Conservation (phyloP, 768 basidiomycete genomes). For the Phanerochaete sordida region DNA sequence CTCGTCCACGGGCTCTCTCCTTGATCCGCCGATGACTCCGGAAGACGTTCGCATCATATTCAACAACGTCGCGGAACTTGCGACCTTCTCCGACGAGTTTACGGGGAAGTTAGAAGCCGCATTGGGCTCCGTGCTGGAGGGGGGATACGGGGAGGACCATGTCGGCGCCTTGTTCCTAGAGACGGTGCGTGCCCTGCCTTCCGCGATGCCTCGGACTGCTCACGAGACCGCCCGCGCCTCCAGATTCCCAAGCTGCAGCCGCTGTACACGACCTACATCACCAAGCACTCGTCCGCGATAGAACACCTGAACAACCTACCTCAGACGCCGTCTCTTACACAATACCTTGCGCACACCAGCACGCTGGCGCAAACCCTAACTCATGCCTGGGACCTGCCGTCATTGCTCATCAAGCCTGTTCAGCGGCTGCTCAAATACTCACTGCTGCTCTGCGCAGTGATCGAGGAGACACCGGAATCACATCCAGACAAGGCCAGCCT, state of each 20-base stretch:
- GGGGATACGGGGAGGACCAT: constrained; percentile 62
- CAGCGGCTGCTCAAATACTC: constrained; percentile 95
- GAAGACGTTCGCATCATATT: constrained; percentile 75
- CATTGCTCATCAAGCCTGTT: constrained; percentile 95
- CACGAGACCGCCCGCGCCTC: background rate
- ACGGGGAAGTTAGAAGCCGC: constrained; percentile 63
- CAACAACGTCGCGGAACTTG: constrained; percentile 72
- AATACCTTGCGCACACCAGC: constrained; percentile 63
- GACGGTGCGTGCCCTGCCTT: constrained; percentile 44
- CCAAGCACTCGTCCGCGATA: constrained; percentile 71
- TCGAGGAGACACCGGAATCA: constrained; percentile 66
- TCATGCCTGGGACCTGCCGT: constrained; percentile 90
- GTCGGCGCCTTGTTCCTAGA: constrained; percentile 71
- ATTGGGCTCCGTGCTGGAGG: constrained; percentile 58
- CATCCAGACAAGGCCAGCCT: constrained; percentile 67
- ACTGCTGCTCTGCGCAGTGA: constrained; percentile 73
- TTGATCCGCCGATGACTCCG: constrained; percentile 59
- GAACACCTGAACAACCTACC: constrained; percentile 55
- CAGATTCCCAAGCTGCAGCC: constrained; percentile 70
- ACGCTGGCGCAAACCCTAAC: constrained; percentile 65
- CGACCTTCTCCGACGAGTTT: constrained; percentile 65
- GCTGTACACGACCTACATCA: constrained; percentile 79
- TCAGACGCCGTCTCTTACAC: constrained; percentile 53
- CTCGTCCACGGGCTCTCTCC: constrained; percentile 28
- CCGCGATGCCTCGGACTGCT: background rate